phyloP scores from a whole-genome alignment of 78 protist species.

The Cavenderia fasciculata region DNA sequence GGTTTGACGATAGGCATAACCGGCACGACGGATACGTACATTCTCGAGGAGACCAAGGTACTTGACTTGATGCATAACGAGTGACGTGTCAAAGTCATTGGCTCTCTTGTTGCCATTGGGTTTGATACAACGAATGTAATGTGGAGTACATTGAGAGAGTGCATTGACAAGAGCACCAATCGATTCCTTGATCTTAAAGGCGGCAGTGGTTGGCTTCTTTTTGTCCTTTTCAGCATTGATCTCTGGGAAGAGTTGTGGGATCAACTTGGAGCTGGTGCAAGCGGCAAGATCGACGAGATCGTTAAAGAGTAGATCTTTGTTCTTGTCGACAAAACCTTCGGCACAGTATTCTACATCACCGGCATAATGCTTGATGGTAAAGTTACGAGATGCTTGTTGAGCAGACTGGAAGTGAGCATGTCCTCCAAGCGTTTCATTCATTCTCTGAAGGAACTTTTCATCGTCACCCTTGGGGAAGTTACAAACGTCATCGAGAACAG shows the following conservation, averaged over 20 bases:
- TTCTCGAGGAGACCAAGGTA: constrained; percentile 92
- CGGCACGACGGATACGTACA: constrained; percentile 92
- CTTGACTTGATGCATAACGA: constrained; percentile 85
- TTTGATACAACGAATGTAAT: constrained; percentile 88
- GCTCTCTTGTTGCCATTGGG: constrained; percentile 87
- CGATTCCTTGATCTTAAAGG: constrained; percentile 83
- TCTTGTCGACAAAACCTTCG: constrained; percentile 88
- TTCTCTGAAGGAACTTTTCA: constrained; percentile 76
- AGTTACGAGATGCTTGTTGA: constrained; percentile 2
- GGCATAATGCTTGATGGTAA: constrained; percentile 94
- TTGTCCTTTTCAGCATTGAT: constrained; percentile 65
- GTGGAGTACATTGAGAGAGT: constrained; percentile 80
- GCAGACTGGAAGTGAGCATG: constrained; percentile 68
- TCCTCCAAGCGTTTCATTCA: not conserved
- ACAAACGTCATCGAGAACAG: constrained; percentile 91
- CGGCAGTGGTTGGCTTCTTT: constrained; percentile 88
- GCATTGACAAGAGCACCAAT: constrained; percentile 85
- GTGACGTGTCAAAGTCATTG: constrained; percentile 54
- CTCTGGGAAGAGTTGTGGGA: constrained; percentile 83
- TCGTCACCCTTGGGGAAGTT: constrained; percentile 88
- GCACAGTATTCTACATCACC: constrained; percentile 92
- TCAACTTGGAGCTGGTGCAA: constrained; percentile 17
- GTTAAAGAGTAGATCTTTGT: constrained; percentile 82
- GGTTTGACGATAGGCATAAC: constrained; percentile 90
- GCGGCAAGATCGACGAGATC: constrained; percentile 83